phyloP scores from a whole-genome alignment of 139 green algal genomes.

The Nannochloris sp. region DNA sequence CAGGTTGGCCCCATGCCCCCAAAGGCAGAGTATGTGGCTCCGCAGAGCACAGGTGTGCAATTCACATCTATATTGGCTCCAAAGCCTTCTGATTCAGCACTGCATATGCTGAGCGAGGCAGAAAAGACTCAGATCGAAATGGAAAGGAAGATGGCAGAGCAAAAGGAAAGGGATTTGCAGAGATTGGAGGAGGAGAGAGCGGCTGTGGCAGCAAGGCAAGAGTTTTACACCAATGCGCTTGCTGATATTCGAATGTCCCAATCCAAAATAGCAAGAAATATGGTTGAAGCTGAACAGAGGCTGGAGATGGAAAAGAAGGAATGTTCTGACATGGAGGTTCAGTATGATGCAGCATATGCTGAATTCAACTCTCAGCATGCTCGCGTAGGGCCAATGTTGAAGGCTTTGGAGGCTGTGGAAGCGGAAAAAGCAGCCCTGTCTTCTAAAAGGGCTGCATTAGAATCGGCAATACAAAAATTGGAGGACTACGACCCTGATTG shows the following conservation, averaged over 20 bases:
- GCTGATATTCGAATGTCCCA: conserved; percentile 18
- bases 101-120: conserved; percentile 3
- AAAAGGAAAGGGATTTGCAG: conserved; percentile 22
- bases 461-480: conserved; percentile 17
- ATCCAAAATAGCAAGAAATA: conserved; percentile 18
- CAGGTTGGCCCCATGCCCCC: background rate
- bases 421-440: conserved; percentile 16
- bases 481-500: conserved; percentile 28
- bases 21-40: background rate
- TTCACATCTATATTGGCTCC: no score
- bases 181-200: conserved; percentile 23
- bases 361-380: conserved; percentile 25
- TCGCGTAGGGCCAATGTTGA: conserved; percentile 11
- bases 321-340: conserved; percentile 20
- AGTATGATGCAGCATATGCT: conserved; percentile 26
- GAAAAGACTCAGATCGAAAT: conserved; percentile 29
- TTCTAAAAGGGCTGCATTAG: conserved; percentile 14
- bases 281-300: conserved; percentile 32
- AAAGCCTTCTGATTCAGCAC: no score
- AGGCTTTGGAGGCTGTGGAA: conserved; percentile 18
- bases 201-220: conserved; percentile 9
- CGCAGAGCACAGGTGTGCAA: no score
- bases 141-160: conserved; percentile 21
- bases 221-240: conserved; percentile 26
- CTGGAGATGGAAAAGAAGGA: conserved; percentile 25